These are phyloP conservation scores for Auxenochlorella pyrenoidosa DNA, from an alignment of 139 green algal species.

Conservation along the genomic window DNA sequence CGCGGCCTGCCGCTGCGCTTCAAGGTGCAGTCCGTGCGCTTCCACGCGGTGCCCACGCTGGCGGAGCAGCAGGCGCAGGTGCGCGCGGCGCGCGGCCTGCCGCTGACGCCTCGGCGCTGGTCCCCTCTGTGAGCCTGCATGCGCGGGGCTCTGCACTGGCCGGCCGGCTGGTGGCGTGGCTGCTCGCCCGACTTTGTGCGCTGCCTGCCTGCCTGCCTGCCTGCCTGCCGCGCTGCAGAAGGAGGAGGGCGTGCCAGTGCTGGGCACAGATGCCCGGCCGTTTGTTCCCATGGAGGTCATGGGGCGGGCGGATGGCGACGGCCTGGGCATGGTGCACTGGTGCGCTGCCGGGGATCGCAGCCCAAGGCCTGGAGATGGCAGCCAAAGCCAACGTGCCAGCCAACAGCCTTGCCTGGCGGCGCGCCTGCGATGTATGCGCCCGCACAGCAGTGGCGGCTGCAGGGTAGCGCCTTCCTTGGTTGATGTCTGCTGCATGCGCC, in stretches of 20 bases:
- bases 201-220: not conserved
- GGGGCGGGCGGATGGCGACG: conserved; percentile 36
- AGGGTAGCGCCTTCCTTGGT: too few species aligned
- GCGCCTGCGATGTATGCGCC: too few species aligned
- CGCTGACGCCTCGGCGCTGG: too few species aligned
- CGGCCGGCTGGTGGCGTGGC: too few species aligned
- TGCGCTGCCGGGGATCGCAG: not conserved
- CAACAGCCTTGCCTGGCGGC: too few species aligned
- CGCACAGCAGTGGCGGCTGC: too few species aligned
- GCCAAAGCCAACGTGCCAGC: too few species aligned
- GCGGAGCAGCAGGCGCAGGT: conserved; percentile 36
- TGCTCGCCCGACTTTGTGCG: not conserved
- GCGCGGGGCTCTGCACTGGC: too few species aligned
- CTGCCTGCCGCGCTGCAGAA: not conserved
- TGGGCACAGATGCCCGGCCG: not conserved
- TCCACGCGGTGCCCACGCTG: conserved; percentile 19
- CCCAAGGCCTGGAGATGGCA: not conserved
- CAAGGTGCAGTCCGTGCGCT: conserved; percentile 43
- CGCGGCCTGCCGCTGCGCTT: conserved; percentile 35
- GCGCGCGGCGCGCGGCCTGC: not conserved
- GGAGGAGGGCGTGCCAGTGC: conserved; percentile 10
- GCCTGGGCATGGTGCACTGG: conserved; percentile 55
- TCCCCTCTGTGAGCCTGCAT: too few species aligned
- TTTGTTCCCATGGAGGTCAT: conserved; percentile 43
- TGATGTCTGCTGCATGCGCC: too few species aligned